phyloP scores from a whole-genome alignment of 768 basidiomycete genomes.

The Naematelia encephala region DNA sequence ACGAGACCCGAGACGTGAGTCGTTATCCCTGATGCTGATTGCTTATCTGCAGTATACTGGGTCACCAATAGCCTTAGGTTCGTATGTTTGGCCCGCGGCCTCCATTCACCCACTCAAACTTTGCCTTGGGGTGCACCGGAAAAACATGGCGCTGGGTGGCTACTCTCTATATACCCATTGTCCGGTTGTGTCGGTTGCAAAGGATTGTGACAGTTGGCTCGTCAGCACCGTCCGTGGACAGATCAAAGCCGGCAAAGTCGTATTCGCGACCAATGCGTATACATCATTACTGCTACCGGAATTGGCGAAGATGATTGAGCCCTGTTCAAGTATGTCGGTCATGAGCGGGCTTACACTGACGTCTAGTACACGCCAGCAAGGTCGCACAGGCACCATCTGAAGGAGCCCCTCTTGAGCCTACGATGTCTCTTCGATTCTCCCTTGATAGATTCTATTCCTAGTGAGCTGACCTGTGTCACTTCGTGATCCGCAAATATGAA shows the following conservation, averaged over 20 bases:
- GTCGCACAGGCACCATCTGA: not conserved
- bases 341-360: not conserved
- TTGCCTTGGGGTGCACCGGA: slow-evolving; percentile 19
- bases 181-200: slow-evolving; percentile 43
- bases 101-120: slow-evolving; percentile 36
- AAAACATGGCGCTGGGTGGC: slow-evolving; percentile 18
- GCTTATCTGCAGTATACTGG: slow-evolving; percentile 20
- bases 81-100: slow-evolving; percentile 28
- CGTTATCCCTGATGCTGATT: slow-evolving; percentile 11
- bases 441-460: not conserved
- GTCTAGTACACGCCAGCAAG: not conserved
- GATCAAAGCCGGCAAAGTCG: slow-evolving; percentile 62
- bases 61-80: slow-evolving; percentile 12
- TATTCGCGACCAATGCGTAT: slow-evolving; percentile 87
- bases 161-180: slow-evolving; percentile 22
- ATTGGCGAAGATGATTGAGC: not conserved
- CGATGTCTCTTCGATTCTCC: not conserved
- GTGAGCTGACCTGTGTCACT: not conserved
- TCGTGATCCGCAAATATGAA: not conserved
- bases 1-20: slow-evolving; percentile 9
- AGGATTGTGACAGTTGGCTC: slow-evolving; percentile 52
- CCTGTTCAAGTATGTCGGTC: not conserved
- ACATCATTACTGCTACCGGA: slow-evolving; percentile 70
- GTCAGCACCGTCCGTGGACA: slow-evolving; percentile 66
- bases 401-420: not conserved